These are phyloP conservation scores for Cymbopogon citratus DNA, from an alignment of 176 grass and related monocot species.

Conservation along the genomic window DNA sequence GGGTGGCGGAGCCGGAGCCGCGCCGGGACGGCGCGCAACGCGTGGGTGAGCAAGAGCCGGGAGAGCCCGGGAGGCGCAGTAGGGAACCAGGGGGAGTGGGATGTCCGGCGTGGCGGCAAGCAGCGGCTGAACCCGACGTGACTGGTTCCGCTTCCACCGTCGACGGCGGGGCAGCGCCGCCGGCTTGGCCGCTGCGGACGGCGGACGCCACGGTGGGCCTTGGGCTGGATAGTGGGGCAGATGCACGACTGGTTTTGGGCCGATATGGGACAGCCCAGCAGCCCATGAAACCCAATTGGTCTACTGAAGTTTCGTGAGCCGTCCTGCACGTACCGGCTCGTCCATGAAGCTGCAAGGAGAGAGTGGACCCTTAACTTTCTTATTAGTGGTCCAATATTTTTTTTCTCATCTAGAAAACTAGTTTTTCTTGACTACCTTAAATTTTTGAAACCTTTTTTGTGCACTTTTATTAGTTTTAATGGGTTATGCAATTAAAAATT, in stretches of 20 bases:
- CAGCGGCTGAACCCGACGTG: neutral
- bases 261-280: neutral
- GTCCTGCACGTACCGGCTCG: neutral
- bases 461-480: no score
- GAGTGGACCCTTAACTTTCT: no score
- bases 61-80: neutral
- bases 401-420: no score
- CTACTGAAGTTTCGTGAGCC: neutral
- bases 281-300: neutral
- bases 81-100: neutral
- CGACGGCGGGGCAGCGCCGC: neutral
- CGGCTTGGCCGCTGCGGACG: neutral
- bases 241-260: neutral
- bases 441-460: no score
- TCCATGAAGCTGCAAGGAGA: neutral
- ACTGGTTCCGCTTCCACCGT: neutral
- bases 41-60: neutral
- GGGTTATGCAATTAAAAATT: no score
- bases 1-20: slow-evolving; percentile 10
- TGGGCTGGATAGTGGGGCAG: neutral
- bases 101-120: neutral
- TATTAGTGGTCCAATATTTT: no score
- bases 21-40: neutral
- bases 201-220: neutral
- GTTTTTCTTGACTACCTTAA: no score